A percentile compares a stretch with the other conserved stretches of the same genome.
Evolutionary conservation across 2,329 filamentous ascomycete genomes (phyloP).

Genomic region (Alternaria tenuissima): DNA sequence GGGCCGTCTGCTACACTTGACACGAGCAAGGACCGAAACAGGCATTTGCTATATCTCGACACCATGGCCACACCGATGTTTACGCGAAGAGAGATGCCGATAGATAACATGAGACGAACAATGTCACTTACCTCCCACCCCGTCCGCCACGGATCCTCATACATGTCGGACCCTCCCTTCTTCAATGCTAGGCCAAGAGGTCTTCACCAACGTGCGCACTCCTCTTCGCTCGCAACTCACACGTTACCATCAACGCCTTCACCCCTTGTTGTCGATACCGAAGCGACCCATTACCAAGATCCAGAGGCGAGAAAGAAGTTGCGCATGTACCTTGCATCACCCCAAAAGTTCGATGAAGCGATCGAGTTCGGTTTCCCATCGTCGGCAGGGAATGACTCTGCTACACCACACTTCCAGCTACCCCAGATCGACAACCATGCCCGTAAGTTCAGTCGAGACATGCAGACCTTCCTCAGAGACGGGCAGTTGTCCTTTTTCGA

Average conservation of each 20-base stretch:
- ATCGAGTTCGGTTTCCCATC: constrained; percentile 92
- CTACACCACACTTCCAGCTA: constrained; percentile 37
- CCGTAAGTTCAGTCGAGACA: constrained; percentile 58
- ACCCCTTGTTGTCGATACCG: constrained; percentile 63
- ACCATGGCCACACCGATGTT: constrained; percentile 32
- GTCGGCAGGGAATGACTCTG: constrained; percentile 35
- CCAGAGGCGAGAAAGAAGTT: constrained; percentile 87
- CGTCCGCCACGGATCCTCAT: constrained; percentile 63
- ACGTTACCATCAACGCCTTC: constrained; percentile 39
- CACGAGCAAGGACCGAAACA: constrained; percentile 28
- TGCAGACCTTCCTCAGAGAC: constrained; percentile 67
- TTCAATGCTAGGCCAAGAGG: constrained; percentile 39
- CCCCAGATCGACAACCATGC: constrained; percentile 49
- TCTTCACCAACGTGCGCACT: constrained; percentile 44
- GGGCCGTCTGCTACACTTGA: constrained; percentile 16
- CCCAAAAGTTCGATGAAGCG: constrained; percentile 94
- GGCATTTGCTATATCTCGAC: constrained; percentile 39
- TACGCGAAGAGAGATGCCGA: constrained; percentile 28
- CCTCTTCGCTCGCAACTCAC: constrained; percentile 38
- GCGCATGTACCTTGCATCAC: constrained; percentile 83
- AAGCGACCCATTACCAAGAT: constrained; percentile 86
- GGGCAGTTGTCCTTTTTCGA: constrained; percentile 59
- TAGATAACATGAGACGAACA: constrained; percentile 62
- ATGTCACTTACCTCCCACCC: constrained; percentile 75
- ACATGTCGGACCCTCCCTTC: constrained; percentile 49